Conservation (phyloP, 2,329 filamentous ascomycete species). For the Alternaria sp. region DNA sequence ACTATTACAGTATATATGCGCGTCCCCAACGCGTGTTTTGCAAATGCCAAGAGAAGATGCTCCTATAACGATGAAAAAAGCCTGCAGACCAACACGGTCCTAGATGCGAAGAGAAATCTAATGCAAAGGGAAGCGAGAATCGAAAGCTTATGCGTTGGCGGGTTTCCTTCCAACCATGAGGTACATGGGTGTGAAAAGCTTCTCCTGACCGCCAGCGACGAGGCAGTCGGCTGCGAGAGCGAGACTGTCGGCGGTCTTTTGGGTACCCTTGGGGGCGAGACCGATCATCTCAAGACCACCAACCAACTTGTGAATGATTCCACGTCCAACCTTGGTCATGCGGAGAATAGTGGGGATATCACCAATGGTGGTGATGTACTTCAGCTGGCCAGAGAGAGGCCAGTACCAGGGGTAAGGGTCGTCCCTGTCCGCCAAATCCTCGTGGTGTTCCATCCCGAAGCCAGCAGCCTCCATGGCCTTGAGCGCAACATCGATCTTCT, state of each 20-base stretch:
- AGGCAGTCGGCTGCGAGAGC: conserved; percentile 83
- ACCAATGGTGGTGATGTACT: conserved; percentile 79
- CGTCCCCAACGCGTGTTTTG: conserved; percentile 28
- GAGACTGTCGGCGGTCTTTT: conserved; percentile 93
- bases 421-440: conserved; percentile 81
- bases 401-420: conserved; percentile 92
- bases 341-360: conserved; percentile 85
- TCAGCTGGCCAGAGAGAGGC: conserved; percentile 84
- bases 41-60: conserved; percentile 26
- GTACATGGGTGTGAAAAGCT: conserved; percentile 99
- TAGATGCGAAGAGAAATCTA: conserved; percentile 29
- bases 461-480: conserved; percentile 85
- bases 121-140: conserved; percentile 27
- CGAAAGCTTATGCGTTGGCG: conserved; percentile 36
- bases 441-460: conserved; percentile 82
- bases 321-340: conserved; percentile 86
- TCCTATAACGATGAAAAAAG: conserved; percentile 27
- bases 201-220: conserved; percentile 83
- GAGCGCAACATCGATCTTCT: conserved; percentile 81
- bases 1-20: conserved; percentile 43
- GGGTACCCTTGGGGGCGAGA: conserved; percentile 81
- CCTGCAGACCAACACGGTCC: conserved; percentile 25
- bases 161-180: conserved; percentile 95
- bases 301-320: conserved; percentile 77
- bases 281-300: conserved; percentile 77